Evolutionary conservation across 2,329 filamentous ascomycete species (phyloP).

Genomic region (Calonectria pauciramosa): DNA sequence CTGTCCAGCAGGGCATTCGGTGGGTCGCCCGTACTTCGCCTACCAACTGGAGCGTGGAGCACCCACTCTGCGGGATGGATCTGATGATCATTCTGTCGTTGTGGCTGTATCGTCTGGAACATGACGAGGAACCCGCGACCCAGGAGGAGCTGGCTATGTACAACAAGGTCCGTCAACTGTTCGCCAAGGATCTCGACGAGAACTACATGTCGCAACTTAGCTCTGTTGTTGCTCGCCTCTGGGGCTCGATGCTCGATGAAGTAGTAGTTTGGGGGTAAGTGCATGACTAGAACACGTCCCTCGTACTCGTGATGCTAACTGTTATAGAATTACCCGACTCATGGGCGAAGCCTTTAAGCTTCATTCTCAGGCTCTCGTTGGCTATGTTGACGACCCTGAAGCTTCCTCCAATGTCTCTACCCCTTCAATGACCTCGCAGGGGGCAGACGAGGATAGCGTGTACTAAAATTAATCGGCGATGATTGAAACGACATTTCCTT

Average conservation of each 20-base stretch:
- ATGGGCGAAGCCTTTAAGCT: conserved; percentile 99
- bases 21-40: conserved; percentile 99
- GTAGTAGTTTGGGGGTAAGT: conserved; percentile 99
- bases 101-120: conserved; percentile 99
- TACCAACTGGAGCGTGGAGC: conserved; percentile 99
- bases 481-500: conserved; percentile 67
- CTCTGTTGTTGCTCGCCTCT: conserved; percentile 93
- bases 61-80: conserved; percentile 95
- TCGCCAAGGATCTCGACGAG: conserved; percentile 91
- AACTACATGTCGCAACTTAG: conserved; percentile 87
- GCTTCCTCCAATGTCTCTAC: conserved; percentile 78
- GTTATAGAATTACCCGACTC: conserved; percentile 84
- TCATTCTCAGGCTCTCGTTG: conserved; percentile 92
- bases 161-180: conserved; percentile 90
- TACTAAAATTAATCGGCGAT: conserved; percentile 69
- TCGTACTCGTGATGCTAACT: conserved; percentile 33
- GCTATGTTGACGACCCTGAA: conserved; percentile 90
- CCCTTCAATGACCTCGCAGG: conserved; percentile 80
- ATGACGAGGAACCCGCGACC: conserved; percentile 92
- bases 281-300: not conserved
- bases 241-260: conserved; percentile 98
- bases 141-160: conserved; percentile 91
- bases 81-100: conserved; percentile 97
- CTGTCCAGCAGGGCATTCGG: conserved; percentile 92
- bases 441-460: conserved; percentile 79